Evolutionary conservation across 495 filamentous ascomycete species (phyloP), one percentile per base, ranked within the genome.

Genomic region (Aspergillus nanangensis): DNA sequence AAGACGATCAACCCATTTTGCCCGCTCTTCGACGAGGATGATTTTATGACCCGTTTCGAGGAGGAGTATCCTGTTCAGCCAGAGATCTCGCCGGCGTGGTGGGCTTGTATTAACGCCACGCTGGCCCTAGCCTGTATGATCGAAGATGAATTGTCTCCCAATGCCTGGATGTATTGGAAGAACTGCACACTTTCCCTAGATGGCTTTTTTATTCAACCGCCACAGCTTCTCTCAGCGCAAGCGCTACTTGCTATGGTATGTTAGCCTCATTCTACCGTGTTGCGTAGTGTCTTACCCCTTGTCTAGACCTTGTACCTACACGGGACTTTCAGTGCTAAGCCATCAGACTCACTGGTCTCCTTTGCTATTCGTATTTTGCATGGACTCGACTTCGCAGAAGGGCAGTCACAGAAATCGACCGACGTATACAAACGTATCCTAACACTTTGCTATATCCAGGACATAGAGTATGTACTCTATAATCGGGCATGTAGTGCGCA

Each of bases 61-160:
- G 8, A 22, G n/a, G 37, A 39, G 4, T 39, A 39, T 21, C 37
- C 37, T n/a, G 11, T 24, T 22, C 21, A 13, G n/a, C 37, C 37
- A 9, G 18, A 39, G 18, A 21, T 21, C 20, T 39, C 37, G 7
- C 37, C 37, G 7, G 17, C 17, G 7, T 39, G 37, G 37, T 39
- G 37, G 37, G 37, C 37, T 8, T 39, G 37, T 39, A 14, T 39
- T 8, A 39, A 24, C 13, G 37, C 21, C 37, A 39, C 37, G 37
- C n/a, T 39, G 11, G 37, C 37, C n/a, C 21, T 39, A n/a, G 17
- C 37, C 9, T 39, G 21, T 39, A 20, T 21, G 1, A 5, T 39
- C 21, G 19, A 23, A 21, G 5, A 17, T 21, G 8, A 21, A n/a
- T n/a, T 21, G 8, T 2, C 20, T 21, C 21, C 17, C 14, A 20